These are phyloP conservation scores for Lasiodiplodia hormozganensis DNA, from an alignment of 2,329 filamentous ascomycete genomes.

Conservation along the genomic window DNA sequence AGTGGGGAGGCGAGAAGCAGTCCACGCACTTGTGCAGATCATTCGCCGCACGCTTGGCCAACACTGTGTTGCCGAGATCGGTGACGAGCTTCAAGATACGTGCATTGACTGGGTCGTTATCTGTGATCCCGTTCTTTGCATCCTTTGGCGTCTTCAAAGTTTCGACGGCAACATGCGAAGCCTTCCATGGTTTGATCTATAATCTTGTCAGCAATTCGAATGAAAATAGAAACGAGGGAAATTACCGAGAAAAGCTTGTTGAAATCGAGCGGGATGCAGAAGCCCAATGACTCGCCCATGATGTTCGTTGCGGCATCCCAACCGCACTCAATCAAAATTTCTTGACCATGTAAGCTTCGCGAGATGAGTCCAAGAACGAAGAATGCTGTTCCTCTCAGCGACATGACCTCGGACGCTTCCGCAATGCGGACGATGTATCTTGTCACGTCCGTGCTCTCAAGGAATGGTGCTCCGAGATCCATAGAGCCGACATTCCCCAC, in stretches of 20 bases:
- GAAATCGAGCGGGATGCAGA: constrained; percentile 83
- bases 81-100: constrained; percentile 85
- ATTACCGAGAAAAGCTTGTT: constrained; percentile 76
- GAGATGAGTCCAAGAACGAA: constrained; percentile 95
- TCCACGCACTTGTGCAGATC: constrained; percentile 70
- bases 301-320: constrained; percentile 92
- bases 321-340: constrained; percentile 86
- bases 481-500: constrained; percentile 98
- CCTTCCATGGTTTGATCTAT: constrained; percentile 49
- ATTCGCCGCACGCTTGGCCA: constrained; percentile 83
- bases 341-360: constrained; percentile 86
- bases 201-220: constrained; percentile 6
- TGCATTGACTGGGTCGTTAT: constrained; percentile 68
- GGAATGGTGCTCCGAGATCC: constrained; percentile 93
- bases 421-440: constrained; percentile 87
- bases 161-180: constrained; percentile 31
- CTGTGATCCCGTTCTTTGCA: constrained; percentile 50
- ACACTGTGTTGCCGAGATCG: constrained; percentile 90
- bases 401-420: constrained; percentile 86
- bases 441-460: constrained; percentile 89
- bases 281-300: constrained; percentile 81
- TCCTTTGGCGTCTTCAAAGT: not conserved
- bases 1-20: not conserved
- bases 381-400: constrained; percentile 91
- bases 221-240: not conserved